Percentiles rank a stretch among this genome's conserved stretches.
Evolutionary conservation across 495 filamentous ascomycete species (phyloP).

Genomic region (Amphirosellinia nigrospora): DNA sequence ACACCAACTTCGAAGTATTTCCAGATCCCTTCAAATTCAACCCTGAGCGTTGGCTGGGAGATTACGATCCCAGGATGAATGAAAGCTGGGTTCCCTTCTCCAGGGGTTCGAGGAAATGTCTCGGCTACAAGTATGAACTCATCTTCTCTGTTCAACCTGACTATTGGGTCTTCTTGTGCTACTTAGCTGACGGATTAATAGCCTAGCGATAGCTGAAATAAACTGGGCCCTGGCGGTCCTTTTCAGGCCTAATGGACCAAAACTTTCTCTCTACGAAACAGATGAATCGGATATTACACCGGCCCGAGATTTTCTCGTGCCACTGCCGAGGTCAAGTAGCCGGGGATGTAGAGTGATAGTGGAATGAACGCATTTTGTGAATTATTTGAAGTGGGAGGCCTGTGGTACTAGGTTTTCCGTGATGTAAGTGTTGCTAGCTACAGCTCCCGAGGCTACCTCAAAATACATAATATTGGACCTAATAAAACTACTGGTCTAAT

Average conservation of each 20-base stretch:
- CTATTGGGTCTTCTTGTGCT: background rate
- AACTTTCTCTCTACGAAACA: background rate
- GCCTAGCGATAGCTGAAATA: conserved; percentile 45
- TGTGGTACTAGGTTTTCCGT: background rate
- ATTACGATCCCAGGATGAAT: conserved; percentile 33
- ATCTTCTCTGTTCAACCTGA: no score
- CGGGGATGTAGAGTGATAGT: background rate
- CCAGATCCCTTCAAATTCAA: conserved; percentile 42
- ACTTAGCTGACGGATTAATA: conserved; percentile 14
- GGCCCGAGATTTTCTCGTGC: background rate
- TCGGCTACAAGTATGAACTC: conserved; percentile 30
- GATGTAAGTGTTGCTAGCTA: background rate
- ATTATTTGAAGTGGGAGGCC: background rate
- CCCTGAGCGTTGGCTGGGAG: conserved; percentile 50
- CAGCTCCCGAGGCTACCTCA: background rate
- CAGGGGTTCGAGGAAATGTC: conserved; percentile 27
- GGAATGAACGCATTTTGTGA: background rate
- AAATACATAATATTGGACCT: background rate
- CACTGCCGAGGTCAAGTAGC: background rate
- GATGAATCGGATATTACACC: background rate
- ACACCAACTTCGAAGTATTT: conserved; percentile 45
- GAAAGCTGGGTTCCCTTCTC: conserved; percentile 31
- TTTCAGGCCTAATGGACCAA: conserved; percentile 32
- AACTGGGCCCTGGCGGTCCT: conserved; percentile 42
- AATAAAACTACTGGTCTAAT: background rate